phyloP scores from a whole-genome alignment of 768 basidiomycete species.

The Podaxis sp. region DNA sequence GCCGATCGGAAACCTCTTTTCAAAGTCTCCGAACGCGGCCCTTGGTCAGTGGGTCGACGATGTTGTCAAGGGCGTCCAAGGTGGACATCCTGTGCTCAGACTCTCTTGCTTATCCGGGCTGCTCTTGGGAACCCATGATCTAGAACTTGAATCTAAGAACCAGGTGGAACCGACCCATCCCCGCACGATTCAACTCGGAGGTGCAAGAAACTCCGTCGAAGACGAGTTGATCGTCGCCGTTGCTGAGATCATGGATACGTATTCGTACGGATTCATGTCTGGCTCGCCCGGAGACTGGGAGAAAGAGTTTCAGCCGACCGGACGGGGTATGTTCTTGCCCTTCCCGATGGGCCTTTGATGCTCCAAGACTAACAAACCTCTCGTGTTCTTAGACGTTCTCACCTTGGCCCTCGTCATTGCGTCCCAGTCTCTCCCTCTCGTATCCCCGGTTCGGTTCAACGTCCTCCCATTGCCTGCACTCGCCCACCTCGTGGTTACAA shows the following conservation, averaged over 20 bases:
- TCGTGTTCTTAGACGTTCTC: conserved; percentile 35
- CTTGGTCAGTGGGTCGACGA: conserved; percentile 51
- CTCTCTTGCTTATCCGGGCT: conserved; percentile 66
- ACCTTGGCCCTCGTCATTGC: conserved; percentile 55
- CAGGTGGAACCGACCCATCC: conserved; percentile 7
- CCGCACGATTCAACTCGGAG: conserved; percentile 16
- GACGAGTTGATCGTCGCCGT: conserved; percentile 68
- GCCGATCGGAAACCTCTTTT: conserved; percentile 34
- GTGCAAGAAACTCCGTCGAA: conserved; percentile 47
- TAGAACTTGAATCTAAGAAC: conserved; percentile 32
- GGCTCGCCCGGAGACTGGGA: conserved; percentile 50
- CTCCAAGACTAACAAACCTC: not conserved
- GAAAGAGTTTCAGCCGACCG: conserved; percentile 61
- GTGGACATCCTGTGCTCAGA: conserved; percentile 62
- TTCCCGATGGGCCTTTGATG: not conserved
- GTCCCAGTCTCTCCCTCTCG: conserved; percentile 58
- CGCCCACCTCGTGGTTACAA: conserved; percentile 35
- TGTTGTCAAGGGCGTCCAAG: conserved; percentile 59
- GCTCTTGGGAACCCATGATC: conserved; percentile 62
- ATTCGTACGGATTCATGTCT: conserved; percentile 31
- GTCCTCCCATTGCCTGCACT: conserved; percentile 58
- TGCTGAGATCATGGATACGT: conserved; percentile 72
- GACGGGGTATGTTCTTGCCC: conserved; percentile 36
- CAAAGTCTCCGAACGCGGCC: conserved; percentile 37
- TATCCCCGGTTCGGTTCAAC: conserved; percentile 53